Base-by-base conservation (phyloP, 75 land plant genomes). In the Ceratopteris richardii region DNA sequence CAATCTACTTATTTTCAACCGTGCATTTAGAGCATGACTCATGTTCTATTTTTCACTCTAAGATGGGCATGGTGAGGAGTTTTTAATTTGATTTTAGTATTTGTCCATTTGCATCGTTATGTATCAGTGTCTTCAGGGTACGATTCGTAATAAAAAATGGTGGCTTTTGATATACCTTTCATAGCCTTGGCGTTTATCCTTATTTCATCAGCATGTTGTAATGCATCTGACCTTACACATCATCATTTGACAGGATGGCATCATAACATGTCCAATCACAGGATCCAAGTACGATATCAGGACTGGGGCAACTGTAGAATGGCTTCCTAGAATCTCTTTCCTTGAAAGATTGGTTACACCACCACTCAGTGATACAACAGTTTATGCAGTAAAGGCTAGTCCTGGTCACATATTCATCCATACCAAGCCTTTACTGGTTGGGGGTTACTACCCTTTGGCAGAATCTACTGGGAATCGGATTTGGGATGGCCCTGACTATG, bases 221-320 rank as follows among this genome's bases (percentile, higher is more conserved):
- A n/a, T n/a, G n/a, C n/a, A n/a, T n/a, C n/a, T n/a, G n/a, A n/a
- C n/a, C n/a, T n/a, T n/a, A n/a, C n/a, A n/a, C n/a, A n/a, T n/a
- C n/a, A n/a, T n/a, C n/a, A n/a, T n/a, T 9, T 46, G 50, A 21
- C 50, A 46, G 50, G 50, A 46, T 46, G 50, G 50, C 17, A 4
- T 46, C 50, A 46, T 46, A n/a, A 21, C 22, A 21, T 46, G 50
- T 17, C 50, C 50, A 21, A 5, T 18, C 50, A 46, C 50, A 2
- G 22, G 22, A 46, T 6, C 13, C 14, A n/a, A 21, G 50, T 46
- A 6, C 17, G 50, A 46, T 46, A 46, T 46, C 2, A 46, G 22
- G 50, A 46, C 50, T 21, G 50, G 50, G 18, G 50, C 18, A 46
- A 14, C 22, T 21, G 14, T 46, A 21, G 50, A 46, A 3, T 46